Evolutionary conservation across 306 rosid species (phyloP).

Genomic region (Oemleria cerasiformis): DNA sequence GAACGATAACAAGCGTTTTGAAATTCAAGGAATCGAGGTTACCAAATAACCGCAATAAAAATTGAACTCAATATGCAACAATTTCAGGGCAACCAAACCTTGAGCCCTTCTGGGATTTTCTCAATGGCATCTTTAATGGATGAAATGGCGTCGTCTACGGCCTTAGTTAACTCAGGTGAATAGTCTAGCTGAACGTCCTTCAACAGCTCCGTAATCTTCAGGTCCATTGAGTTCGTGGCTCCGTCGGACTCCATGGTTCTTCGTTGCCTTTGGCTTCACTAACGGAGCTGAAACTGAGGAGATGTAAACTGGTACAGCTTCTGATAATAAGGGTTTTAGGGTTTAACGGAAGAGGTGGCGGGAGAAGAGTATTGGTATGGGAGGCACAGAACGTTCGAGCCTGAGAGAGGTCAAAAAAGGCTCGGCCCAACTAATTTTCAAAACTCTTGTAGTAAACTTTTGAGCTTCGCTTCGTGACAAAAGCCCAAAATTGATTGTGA

Average conservation of each 20-base stretch:
- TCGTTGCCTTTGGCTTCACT: background rate
- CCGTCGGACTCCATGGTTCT: conserved; percentile 27
- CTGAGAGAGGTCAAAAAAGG: too few species aligned
- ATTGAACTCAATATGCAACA: background rate
- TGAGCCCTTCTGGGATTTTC: conserved; percentile 51
- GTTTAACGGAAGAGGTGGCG: conserved; percentile 29
- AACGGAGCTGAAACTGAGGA: background rate
- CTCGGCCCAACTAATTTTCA: too few species aligned
- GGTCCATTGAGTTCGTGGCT: conserved; percentile 42
- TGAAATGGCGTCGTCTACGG: conserved; percentile 50
- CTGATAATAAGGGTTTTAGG: conserved; percentile 35
- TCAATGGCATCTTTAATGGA: conserved; percentile 51
- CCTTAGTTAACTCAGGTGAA: conserved; percentile 38
- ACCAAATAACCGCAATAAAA: background rate
- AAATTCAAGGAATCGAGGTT: background rate
- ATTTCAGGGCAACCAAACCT: conserved; percentile 31
- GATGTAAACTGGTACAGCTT: background rate
- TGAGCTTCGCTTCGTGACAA: too few species aligned
- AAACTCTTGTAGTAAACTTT: too few species aligned
- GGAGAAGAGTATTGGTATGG: conserved; percentile 4
- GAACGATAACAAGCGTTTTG: background rate
- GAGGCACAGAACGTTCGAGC: too few species aligned
- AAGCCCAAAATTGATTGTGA: too few species aligned
- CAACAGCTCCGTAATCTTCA: conserved; percentile 59
- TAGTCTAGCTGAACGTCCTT: conserved; percentile 53